These are phyloP conservation scores for Acaromyces ingoldii DNA, from an alignment of 1,284 basidiomycete species.

Conservation along the genomic window DNA sequence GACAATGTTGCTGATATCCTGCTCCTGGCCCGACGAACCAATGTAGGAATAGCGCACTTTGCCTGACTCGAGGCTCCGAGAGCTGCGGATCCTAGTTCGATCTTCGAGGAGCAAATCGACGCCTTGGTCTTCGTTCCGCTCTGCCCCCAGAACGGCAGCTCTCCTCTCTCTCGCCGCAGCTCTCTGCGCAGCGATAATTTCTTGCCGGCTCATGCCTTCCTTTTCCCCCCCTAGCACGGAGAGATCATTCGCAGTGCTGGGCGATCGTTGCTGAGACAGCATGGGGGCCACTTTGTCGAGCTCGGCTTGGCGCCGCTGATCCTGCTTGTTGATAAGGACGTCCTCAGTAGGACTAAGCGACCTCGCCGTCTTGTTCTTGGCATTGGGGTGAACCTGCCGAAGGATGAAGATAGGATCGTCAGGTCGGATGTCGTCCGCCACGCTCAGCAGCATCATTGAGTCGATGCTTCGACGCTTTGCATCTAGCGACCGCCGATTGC, in stretches of 20 bases:
- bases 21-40: slow-evolving; percentile 71
- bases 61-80: slow-evolving; percentile 61
- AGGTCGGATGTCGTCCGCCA: slow-evolving; percentile 60
- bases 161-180: slow-evolving; percentile 77
- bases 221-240: background rate
- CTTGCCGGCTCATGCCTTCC: slow-evolving; percentile 62
- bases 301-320: slow-evolving; percentile 44
- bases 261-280: background rate
- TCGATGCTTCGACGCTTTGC: slow-evolving; percentile 84
- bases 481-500: slow-evolving; percentile 61
- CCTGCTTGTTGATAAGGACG: slow-evolving; percentile 53
- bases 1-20: slow-evolving; percentile 85
- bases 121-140: slow-evolving; percentile 74
- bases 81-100: slow-evolving; percentile 76
- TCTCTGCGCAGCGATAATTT: slow-evolving; percentile 87
- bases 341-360: slow-evolving; percentile 28
- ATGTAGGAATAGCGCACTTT: slow-evolving; percentile 85
- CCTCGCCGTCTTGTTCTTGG: slow-evolving; percentile 14
- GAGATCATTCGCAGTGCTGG: background rate
- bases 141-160: slow-evolving; percentile 74
- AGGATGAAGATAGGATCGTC: slow-evolving; percentile 86
- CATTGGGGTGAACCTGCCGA: slow-evolving; percentile 25
- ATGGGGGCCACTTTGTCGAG: slow-evolving; percentile 6
- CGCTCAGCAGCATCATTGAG: slow-evolving; percentile 63
- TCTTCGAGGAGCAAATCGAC: slow-evolving; percentile 79